These are phyloP conservation scores for Solanum clarkiae DNA, from an alignment of 257 asterid species.

Conservation along the genomic window DNA sequence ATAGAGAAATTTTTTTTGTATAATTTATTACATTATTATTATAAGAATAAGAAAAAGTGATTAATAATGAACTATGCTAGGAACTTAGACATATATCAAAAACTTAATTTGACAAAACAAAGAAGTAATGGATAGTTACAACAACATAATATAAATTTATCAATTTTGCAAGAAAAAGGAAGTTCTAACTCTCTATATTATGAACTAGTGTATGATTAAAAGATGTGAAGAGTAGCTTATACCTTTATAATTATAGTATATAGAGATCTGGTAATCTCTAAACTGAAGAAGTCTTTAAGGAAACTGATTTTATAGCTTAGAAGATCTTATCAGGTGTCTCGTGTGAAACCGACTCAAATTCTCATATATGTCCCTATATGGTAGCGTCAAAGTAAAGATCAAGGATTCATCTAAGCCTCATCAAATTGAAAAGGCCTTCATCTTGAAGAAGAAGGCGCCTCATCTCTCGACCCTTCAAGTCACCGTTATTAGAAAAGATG, in stretches of 20 bases:
- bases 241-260: background rate
- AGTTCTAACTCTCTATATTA: background rate
- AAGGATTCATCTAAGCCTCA: too few relatives aligned
- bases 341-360: background rate
- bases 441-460: background rate
- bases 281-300: background rate
- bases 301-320: background rate
- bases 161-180: background rate
- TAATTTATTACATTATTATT: too few relatives aligned
- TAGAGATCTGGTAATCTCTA: too few relatives aligned
- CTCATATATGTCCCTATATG: background rate
- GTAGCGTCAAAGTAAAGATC: background rate
- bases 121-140: background rate
- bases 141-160: background rate
- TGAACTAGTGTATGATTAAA: background rate
- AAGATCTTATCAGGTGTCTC: too few relatives aligned
- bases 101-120: background rate
- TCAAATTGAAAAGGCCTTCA: too few relatives aligned
- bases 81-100: too few relatives aligned
- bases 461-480: background rate
- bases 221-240: background rate
- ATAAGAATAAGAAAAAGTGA: background rate
- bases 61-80: background rate
- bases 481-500: too few relatives aligned
- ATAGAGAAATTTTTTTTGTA: background rate